A percentile compares a stretch with the other conserved stretches of the same genome.
Evolutionary conservation across 768 basidiomycete species (phyloP).

Genomic region (Polyporus arcularius): DNA sequence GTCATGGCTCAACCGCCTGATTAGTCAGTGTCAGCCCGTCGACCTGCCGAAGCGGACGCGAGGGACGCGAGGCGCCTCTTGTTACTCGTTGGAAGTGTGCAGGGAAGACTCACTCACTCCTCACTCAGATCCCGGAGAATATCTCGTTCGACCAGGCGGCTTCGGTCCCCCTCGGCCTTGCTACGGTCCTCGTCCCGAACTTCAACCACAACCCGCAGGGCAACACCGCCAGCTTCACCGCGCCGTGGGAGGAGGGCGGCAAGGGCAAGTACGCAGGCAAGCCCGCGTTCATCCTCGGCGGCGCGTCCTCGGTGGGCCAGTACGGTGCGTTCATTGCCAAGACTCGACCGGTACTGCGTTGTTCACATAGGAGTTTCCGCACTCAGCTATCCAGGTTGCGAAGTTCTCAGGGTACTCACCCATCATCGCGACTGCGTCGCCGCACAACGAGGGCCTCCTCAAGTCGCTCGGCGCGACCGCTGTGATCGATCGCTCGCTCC

Average conservation of each 20-base stretch:
- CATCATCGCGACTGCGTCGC: slow-evolving; percentile 29
- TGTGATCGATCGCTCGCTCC: slow-evolving; percentile 23
- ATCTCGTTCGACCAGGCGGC: slow-evolving; percentile 16
- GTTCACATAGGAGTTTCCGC: too few species aligned
- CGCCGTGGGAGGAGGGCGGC: slow-evolving; percentile 22
- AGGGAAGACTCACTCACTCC: slow-evolving; percentile 23
- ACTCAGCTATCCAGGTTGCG: slow-evolving; percentile 25
- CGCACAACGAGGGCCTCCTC: slow-evolving; percentile 19
- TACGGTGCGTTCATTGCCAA: background rate
- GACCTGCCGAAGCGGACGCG: too few species aligned
- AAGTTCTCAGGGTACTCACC: slow-evolving; percentile 25
- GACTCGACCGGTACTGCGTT: background rate
- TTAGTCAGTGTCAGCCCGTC: too few species aligned
- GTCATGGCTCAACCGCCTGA: too few species aligned
- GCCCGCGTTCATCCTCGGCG: slow-evolving; percentile 23
- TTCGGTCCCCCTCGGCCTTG: slow-evolving; percentile 7
- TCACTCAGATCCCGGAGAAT: slow-evolving; percentile 20
- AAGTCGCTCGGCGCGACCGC: slow-evolving; percentile 27
- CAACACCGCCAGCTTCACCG: slow-evolving; percentile 3
- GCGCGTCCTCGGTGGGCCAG: slow-evolving; percentile 26
- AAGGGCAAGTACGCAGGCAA: slow-evolving; percentile 16
- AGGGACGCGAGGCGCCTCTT: slow-evolving; percentile 25
- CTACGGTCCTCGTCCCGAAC: slow-evolving; percentile 17
- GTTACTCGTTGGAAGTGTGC: slow-evolving; percentile 21
- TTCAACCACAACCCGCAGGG: slow-evolving; percentile 24